Evolutionary conservation across 2,329 filamentous ascomycete species (phyloP).

Genomic region (Diaporthe ampelina): DNA sequence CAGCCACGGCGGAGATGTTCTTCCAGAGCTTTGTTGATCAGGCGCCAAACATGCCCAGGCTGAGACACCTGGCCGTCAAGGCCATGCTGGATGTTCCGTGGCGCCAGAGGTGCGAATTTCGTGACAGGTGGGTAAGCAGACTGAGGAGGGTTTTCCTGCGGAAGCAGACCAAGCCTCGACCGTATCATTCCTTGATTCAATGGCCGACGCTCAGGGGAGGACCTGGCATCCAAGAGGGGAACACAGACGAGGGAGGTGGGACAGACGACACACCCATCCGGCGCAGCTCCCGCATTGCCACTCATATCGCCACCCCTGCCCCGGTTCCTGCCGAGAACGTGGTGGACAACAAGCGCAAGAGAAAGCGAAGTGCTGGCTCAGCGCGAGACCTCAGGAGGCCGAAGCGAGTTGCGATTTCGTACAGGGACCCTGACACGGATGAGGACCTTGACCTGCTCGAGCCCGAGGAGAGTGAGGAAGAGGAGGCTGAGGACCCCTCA

Average conservation of each 20-base stretch:
- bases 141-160: constrained; percentile 77
- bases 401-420: constrained; percentile 38
- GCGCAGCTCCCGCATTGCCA: constrained; percentile 49
- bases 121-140: constrained; percentile 81
- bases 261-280: constrained; percentile 39
- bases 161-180: constrained; percentile 41
- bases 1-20: constrained; percentile 79
- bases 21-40: constrained; percentile 83
- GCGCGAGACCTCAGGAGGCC: constrained; percentile 38
- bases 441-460: constrained; percentile 40
- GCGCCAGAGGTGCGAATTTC: constrained; percentile 84
- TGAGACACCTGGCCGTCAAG: constrained; percentile 80
- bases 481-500: constrained; percentile 37
- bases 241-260: not conserved
- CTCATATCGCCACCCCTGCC: constrained; percentile 41
- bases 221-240: constrained; percentile 8
- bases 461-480: constrained; percentile 40
- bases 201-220: constrained; percentile 34
- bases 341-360: constrained; percentile 33
- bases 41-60: constrained; percentile 73
- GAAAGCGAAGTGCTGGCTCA: constrained; percentile 29
- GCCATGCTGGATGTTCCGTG: constrained; percentile 85
- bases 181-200: constrained; percentile 39
- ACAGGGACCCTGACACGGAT: constrained; percentile 39
- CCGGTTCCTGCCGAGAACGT: constrained; percentile 9